Percentiles rank a stretch among this genome's conserved stretches.
These are phyloP conservation scores for Leptographium radiaticola DNA, from an alignment of 2,329 filamentous ascomycete genomes.

Conservation along the genomic window DNA sequence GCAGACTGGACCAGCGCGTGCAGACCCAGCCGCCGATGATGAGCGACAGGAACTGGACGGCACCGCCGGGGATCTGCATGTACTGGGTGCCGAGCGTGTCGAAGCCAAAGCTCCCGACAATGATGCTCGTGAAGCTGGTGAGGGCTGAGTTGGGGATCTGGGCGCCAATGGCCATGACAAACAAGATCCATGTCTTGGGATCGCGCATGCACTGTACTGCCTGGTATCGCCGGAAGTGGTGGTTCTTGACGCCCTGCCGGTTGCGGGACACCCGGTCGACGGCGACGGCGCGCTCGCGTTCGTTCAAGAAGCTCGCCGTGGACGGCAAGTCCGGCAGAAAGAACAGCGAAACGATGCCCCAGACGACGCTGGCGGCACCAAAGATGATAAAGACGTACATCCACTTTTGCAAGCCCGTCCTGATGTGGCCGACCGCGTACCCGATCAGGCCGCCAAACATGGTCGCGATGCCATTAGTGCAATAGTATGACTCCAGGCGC, in stretches of 20 bases:
- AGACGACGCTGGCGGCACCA: slow-evolving; percentile 7
- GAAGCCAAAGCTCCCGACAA: slow-evolving; percentile 20
- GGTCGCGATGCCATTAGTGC: slow-evolving; percentile 49
- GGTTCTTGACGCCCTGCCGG: slow-evolving; percentile 14
- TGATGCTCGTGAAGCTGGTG: slow-evolving; percentile 18
- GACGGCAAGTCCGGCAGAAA: slow-evolving; percentile 40
- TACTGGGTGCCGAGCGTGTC: slow-evolving; percentile 15
- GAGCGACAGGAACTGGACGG: slow-evolving; percentile 40
- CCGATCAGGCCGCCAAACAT: slow-evolving; percentile 79
- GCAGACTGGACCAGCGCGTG: slow-evolving; percentile 35
- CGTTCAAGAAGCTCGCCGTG: slow-evolving; percentile 46
- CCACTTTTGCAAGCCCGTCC: slow-evolving; percentile 22
- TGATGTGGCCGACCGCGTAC: slow-evolving; percentile 73
- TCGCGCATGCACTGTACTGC: slow-evolving; percentile 23
- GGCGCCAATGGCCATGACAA: slow-evolving; percentile 21
- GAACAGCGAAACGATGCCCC: slow-evolving; percentile 23
- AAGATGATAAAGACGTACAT: slow-evolving; percentile 17
- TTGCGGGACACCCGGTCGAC: slow-evolving; percentile 31
- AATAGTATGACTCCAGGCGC: slow-evolving; percentile 43
- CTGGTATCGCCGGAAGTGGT: slow-evolving; percentile 14
- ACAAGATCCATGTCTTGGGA: slow-evolving; percentile 47
- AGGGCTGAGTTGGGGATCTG: slow-evolving; percentile 25
- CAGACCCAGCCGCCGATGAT: slow-evolving; percentile 37
- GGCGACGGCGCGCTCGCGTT: slow-evolving; percentile 42
- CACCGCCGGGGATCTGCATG: slow-evolving; percentile 46